Evolutionary conservation across 116 monocot species (phyloP), one percentile per base, ranked within the genome.

Genomic region (Thalassia testudinum): DNA sequence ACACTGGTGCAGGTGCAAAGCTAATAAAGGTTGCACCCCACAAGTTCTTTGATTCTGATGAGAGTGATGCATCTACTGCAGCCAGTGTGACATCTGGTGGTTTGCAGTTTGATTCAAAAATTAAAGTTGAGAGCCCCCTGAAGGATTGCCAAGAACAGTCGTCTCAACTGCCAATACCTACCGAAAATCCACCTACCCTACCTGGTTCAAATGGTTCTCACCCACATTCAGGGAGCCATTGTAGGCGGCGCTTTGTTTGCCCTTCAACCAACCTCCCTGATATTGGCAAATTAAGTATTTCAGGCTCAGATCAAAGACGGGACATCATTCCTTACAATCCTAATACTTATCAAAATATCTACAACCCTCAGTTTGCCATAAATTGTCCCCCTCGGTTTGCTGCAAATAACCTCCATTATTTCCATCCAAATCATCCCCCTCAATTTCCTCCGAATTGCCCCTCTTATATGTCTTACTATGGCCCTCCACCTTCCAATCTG

Each of bases 141-240:
- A 42, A 59, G 70, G 50, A 43, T 60, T 54, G 45, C 74, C 66
- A 17, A 61, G 28, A 59, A 24, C 27, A 27, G 7, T n/a, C 42
- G 37, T 50, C 58, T 27, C 75, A 67, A n/a, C 56, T 67, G 58
- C 49, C 44, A 34, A 24, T 40, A 60, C 22, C 57, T 54, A 47
- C 52, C 38, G 66, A 53, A 21, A 79, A 57, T 37, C 12, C 47
- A 37, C 16, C 69, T 54, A 82, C 49, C 63, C 61, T 62, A 60
- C 66, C 54, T 18, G 47, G 50, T 16, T 29, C 21, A 30, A 58
- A 21, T 14, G 50, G 57, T 42, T 59, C 56, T 68, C 49, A 51
- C 26, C 56, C 56, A 18, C n/a, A 64, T 23, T 25, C 42, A 14
- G 29, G 54, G 26, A 43, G 56, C 48, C 20, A 30, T 45, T 29